Percentiles rank a stretch among this genome's conserved stretches.
phyloP scores from a whole-genome alignment of 2,329 filamentous ascomycete genomes.

The Didymella pomorum region DNA sequence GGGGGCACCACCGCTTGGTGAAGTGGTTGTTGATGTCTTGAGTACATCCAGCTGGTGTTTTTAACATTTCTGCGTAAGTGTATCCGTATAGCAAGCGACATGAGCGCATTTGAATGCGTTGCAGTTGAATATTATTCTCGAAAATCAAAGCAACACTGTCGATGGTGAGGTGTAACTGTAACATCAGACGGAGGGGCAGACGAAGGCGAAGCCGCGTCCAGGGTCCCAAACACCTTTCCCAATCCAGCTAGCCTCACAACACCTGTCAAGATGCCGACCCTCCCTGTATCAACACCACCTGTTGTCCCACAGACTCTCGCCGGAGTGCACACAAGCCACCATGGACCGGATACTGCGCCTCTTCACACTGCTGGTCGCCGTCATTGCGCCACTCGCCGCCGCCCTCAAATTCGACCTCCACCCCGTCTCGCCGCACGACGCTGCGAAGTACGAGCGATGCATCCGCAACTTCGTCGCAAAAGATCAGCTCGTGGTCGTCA shows the following conservation, averaged over 20 bases:
- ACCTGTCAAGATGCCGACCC: constrained; percentile 37
- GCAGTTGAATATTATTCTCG: background rate
- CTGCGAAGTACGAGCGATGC: constrained; percentile 78
- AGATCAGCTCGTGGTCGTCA: constrained; percentile 95
- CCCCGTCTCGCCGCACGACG: constrained; percentile 70
- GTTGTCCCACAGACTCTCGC: constrained; percentile 24
- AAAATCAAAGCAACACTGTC: background rate
- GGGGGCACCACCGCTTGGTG: constrained; percentile 49
- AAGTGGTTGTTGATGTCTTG: background rate
- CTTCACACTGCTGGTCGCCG: constrained; percentile 44
- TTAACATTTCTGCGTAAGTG: background rate
- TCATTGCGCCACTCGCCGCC: constrained; percentile 56
- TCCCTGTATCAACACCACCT: constrained; percentile 28
- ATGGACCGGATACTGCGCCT: constrained; percentile 50
- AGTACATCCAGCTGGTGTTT: background rate
- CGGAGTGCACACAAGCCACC: constrained; percentile 22
- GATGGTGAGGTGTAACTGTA: background rate
- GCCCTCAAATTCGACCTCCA: constrained; percentile 94
- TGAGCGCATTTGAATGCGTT: background rate
- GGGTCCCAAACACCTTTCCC: constrained; percentile 19
- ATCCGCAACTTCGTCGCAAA: constrained; percentile 94
- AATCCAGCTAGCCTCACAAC: constrained; percentile 36
- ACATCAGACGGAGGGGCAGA: background rate
- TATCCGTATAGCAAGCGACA: background rate
- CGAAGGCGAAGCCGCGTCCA: constrained; percentile 1